A percentile compares a stretch with the other conserved stretches of the same genome.
These are phyloP conservation scores for Fusarium mexicanum DNA, from an alignment of 2,329 filamentous ascomycete species.

Conservation along the genomic window DNA sequence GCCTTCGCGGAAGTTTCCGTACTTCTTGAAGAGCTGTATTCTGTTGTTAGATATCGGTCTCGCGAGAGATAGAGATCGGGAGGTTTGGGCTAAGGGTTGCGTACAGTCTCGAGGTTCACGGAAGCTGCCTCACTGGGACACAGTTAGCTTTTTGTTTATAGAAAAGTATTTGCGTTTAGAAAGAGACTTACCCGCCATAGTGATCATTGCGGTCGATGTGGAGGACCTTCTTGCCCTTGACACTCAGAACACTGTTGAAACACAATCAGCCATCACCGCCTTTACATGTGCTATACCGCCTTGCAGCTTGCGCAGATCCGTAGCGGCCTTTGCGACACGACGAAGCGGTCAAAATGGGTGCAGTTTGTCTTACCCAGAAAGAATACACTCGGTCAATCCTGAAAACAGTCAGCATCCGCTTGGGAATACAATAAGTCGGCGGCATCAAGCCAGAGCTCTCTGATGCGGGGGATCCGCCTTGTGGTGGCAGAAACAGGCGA, in stretches of 20 bases:
- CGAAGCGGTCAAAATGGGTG: background rate
- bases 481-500: constrained; percentile 26
- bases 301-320: constrained; percentile 14
- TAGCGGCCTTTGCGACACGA: constrained; percentile 1
- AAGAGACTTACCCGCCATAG: constrained; percentile 86
- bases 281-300: constrained; percentile 33
- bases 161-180: background rate
- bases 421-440: background rate
- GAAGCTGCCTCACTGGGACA: constrained; percentile 82
- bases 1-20: constrained; percentile 80
- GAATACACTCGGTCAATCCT: constrained; percentile 98
- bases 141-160: constrained; percentile 40
- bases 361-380: constrained; percentile 79
- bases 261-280: constrained; percentile 36
- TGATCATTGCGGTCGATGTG: constrained; percentile 99
- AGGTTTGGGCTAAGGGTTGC: constrained; percentile 40
- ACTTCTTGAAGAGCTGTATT: constrained; percentile 90
- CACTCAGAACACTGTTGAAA: constrained; percentile 78
- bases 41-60: constrained; percentile 36
- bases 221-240: constrained; percentile 98
- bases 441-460: constrained; percentile 23
- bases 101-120: constrained; percentile 92
- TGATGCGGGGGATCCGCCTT: constrained; percentile 37
- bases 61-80: constrained; percentile 21
- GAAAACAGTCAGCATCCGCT: constrained; percentile 39